Percentiles rank a stretch among this genome's conserved stretches.
Conservation (phyloP, 441 rosid genomes). For the Gossypium gossypioides region DNA sequence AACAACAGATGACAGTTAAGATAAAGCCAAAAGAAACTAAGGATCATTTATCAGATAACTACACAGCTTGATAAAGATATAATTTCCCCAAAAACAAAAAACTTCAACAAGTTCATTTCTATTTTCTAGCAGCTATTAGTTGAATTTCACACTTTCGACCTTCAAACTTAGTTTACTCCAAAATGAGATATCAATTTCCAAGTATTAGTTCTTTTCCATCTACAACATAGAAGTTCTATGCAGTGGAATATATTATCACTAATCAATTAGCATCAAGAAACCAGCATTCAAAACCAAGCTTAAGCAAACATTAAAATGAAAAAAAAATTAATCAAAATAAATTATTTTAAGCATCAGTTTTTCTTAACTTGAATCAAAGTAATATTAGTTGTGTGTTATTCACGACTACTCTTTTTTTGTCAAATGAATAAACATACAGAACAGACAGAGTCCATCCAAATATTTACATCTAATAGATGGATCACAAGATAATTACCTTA, state of each 20-base stretch:
- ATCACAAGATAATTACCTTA: constrained; percentile 39
- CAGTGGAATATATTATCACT: background rate
- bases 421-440: background rate
- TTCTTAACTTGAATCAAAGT: background rate
- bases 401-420: background rate
- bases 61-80: background rate
- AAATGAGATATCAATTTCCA: background rate
- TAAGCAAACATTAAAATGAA: background rate
- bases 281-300: background rate
- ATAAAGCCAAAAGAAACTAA: background rate
- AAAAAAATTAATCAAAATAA: background rate
- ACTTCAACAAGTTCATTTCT: background rate
- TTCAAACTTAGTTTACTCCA: background rate
- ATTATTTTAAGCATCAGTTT: background rate
- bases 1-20: background rate
- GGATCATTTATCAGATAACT: constrained; percentile 6
- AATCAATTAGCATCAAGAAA: background rate
- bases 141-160: background rate
- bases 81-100: background rate
- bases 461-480: constrained; percentile 2
- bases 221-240: background rate
- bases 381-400: background rate
- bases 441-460: background rate
- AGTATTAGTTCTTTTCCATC: background rate
- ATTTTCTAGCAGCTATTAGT: too few species aligned